Evolutionary conservation across 2,329 filamentous ascomycete genomes (phyloP), one percentile per base, ranked within the genome.

Genomic region (Xylariaceae sp.): DNA sequence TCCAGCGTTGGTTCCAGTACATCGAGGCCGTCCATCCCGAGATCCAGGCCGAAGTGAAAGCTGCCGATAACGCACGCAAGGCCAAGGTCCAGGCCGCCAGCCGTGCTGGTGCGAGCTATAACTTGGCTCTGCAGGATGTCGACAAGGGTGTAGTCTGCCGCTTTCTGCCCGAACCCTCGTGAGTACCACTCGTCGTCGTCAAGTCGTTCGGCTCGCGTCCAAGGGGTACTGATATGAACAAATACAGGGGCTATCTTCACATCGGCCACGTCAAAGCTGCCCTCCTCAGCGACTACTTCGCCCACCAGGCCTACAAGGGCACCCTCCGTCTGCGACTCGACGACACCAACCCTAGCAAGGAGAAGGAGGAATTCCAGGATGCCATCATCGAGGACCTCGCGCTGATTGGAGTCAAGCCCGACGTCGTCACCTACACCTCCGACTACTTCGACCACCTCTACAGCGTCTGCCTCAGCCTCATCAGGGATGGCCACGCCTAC

Each of bases 181-280:
- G 71, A 72, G 83, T 76, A 39, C 51, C 28, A 17, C 39, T 16
- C 39, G 13, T 48, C 34, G 22, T 28, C 22, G 4, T 28, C 22
- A 28, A 38, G 10, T 38, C 34, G 5, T 38, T 38, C 34, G 3
- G 4, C 5, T 38, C 34, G 4, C 10, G 34, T 38, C 34, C 22
- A 10, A 13, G 5, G 10, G 34, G 16, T 16, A 5, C 34, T 38
- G 34, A 38, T 16, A 4, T 9, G 10, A 14, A 4, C 34, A 14
- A 14, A 14, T 4, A 13, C 54, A 80, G 77, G 60, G 91, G 91
- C 56, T 96, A 96, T 69, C 83, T 97, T 42, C 93, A 97, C 74
- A 96, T 97, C 59, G 93, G 93, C 48, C 93, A 97, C 75, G 90
- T 91, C 62, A 97, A 97, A 75, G 91, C 91, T 31, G 91, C 91